phyloP scores from a whole-genome alignment of 129 eudicot genomes.

The Pittosporum tobira region DNA sequence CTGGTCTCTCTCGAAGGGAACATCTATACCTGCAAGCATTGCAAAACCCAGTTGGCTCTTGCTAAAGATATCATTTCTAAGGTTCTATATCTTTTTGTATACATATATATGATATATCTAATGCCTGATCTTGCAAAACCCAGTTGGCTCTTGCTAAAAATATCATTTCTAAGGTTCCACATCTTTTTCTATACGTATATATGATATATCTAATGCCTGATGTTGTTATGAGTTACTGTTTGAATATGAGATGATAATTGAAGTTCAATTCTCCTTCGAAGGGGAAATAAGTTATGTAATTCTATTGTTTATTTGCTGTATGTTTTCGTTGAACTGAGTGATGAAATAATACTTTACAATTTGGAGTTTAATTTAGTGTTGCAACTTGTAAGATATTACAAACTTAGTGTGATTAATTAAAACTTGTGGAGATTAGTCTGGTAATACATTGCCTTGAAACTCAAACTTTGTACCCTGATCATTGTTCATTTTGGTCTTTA shows the following conservation, averaged over 20 bases:
- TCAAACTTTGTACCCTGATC: neutral
- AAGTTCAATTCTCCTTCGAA: no score
- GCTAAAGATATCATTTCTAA: conserved; percentile 22
- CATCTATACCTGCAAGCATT: conserved; percentile 25
- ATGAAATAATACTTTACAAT: neutral
- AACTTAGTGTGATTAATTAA: neutral
- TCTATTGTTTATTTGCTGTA: no score
- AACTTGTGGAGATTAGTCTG: neutral
- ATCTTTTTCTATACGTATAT: neutral
- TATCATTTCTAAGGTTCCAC: conserved; percentile 14
- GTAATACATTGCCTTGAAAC: neutral
- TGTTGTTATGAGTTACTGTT: neutral
- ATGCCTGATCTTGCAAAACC: no score
- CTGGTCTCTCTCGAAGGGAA: conserved; percentile 17
- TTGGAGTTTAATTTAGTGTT: neutral
- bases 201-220: neutral
- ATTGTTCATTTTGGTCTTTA: neutral
- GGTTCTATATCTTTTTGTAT: conserved; percentile 3
- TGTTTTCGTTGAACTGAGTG: neutral
- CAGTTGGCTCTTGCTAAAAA: conserved; percentile 13
- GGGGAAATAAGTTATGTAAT: no score
- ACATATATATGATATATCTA: neutral
- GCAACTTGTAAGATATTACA: no score
- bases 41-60: conserved; percentile 17
- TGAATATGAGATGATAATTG: no score